These are phyloP conservation scores for Mrakia hoshinonis DNA, from an alignment of 768 basidiomycete genomes.

Conservation along the genomic window DNA sequence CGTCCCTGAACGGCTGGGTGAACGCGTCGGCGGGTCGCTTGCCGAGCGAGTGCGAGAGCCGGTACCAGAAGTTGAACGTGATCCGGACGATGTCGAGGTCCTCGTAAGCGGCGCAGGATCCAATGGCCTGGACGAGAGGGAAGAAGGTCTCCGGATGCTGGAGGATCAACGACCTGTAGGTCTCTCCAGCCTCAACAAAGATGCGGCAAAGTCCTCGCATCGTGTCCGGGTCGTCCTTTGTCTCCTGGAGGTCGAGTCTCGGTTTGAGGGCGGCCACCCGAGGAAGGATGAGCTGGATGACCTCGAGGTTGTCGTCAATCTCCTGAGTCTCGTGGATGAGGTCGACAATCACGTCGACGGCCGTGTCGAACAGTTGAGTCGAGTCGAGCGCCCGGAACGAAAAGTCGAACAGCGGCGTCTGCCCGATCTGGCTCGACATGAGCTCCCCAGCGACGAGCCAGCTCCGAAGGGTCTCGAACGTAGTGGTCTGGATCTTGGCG, in stretches of 20 bases:
- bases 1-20: slow-evolving; percentile 57
- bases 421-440: slow-evolving; percentile 52
- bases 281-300: slow-evolving; percentile 80
- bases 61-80: slow-evolving; percentile 98
- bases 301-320: slow-evolving; percentile 81
- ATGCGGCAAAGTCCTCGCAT: slow-evolving; percentile 83
- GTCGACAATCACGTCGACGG: slow-evolving; percentile 85
- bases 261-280: slow-evolving; percentile 66
- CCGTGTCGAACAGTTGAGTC: slow-evolving; percentile 83
- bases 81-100: slow-evolving; percentile 95
- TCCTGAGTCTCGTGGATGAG: slow-evolving; percentile 98
- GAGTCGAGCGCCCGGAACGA: slow-evolving; percentile 75
- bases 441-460: slow-evolving; percentile 89
- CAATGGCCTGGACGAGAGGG: slow-evolving; percentile 90
- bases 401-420: slow-evolving; percentile 69
- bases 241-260: slow-evolving; percentile 48
- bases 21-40: slow-evolving; percentile 59
- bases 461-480: slow-evolving; percentile 73
- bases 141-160: slow-evolving; percentile 87
- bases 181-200: slow-evolving; percentile 95
- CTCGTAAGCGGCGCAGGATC: slow-evolving; percentile 74
- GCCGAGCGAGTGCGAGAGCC: slow-evolving; percentile 78
- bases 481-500: slow-evolving; percentile 60
- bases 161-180: slow-evolving; percentile 77
- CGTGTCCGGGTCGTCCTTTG: slow-evolving; percentile 71